Conservation (phyloP, 2,329 filamentous ascomycete genomes). For the Stagonosporopsis rhizophila region DNA sequence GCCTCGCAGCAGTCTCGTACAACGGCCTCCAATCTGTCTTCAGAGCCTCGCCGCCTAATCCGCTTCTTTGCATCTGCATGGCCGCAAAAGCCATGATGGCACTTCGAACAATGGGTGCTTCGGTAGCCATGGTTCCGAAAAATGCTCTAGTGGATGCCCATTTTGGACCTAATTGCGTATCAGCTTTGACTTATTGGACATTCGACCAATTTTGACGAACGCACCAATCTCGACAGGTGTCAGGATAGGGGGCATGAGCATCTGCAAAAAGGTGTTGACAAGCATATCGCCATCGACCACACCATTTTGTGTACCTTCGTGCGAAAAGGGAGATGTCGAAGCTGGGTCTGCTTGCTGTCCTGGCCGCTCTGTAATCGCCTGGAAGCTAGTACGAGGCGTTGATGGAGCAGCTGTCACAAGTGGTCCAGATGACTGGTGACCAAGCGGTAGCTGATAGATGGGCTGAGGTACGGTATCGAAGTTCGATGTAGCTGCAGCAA, state of each 20-base stretch:
- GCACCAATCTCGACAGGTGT: conserved; percentile 60
- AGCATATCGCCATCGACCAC: conserved; percentile 48
- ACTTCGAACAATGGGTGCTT: conserved; percentile 56
- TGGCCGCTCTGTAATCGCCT: conserved; percentile 24
- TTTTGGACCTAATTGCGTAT: conserved; percentile 44
- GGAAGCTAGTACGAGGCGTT: conserved; percentile 20
- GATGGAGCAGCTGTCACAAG: conserved; percentile 13
- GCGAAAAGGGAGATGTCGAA: conserved; percentile 41
- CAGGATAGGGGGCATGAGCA: conserved; percentile 61
- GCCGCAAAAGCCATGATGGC: conserved; percentile 62
- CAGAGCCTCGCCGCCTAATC: conserved; percentile 42
- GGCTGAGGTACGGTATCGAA: conserved; percentile 30
- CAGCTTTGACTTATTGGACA: neutral
- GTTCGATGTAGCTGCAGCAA: conserved; percentile 16
- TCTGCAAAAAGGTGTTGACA: conserved; percentile 58
- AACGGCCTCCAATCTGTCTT: conserved; percentile 43
- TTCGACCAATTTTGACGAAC: neutral
- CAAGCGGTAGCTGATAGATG: conserved; percentile 28
- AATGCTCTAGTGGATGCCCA: conserved; percentile 60
- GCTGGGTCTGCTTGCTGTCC: conserved; percentile 26
- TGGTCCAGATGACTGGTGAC: conserved; percentile 26
- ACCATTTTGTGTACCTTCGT: conserved; percentile 30
- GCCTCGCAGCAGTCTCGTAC: conserved; percentile 40
- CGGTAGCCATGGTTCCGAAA: conserved; percentile 57
- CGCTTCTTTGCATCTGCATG: conserved; percentile 49